Base-by-base conservation (phyloP, 805 yeast genomes). In the Komagataella mondaviorum region DNA sequence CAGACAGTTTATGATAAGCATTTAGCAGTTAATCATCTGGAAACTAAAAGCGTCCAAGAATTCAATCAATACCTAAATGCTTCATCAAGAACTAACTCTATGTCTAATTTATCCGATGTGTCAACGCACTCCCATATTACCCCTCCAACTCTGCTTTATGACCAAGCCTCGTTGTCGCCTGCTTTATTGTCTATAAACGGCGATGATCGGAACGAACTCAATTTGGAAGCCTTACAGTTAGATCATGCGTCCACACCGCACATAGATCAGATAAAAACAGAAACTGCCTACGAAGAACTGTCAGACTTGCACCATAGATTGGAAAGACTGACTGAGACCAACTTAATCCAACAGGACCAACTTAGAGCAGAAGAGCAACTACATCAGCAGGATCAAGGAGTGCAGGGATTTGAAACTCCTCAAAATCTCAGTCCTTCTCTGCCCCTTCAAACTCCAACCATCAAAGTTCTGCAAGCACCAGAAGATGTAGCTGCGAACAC, bases 401-500 rank as follows among this genome's bases (percentile, higher is more conserved):
- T 8, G 10, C 39, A 30, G 8, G 14, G 14, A 8, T 8, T 5
- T 30, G 14, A 30, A 10, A 30, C 39, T 30, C 39, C 39, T 30
- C 39, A 30, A 10, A 30, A 8, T 8, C 39, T 30, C 39, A 30
- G 39, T 30, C 39, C 39, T 30, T 14, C 39, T 30, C 10, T 44
- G 16, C 10, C 51, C 6, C 30, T 51, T 6, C 46, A 54, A 6
- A 52, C 61, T 6, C 60, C 60, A 2, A 51, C 57, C 0, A 59
- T 60, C 45, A 57, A 56, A 36, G 56, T 60, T 2, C 56, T 66
- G 20, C 63, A 66, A 39, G 67, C 71, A 2, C 70, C 77, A 5
- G 73, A 71, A n/a, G 65, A 59, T 6, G 61, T 66, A 6, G 71
- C 71, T 0, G 73, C 72, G 3, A 67, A 64, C 45, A 78, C 83